Percentiles rank a stretch among this genome's conserved stretches.
Conservation (phyloP, 2,329 filamentous ascomycete species). For the Neoarthrinium moseri region DNA sequence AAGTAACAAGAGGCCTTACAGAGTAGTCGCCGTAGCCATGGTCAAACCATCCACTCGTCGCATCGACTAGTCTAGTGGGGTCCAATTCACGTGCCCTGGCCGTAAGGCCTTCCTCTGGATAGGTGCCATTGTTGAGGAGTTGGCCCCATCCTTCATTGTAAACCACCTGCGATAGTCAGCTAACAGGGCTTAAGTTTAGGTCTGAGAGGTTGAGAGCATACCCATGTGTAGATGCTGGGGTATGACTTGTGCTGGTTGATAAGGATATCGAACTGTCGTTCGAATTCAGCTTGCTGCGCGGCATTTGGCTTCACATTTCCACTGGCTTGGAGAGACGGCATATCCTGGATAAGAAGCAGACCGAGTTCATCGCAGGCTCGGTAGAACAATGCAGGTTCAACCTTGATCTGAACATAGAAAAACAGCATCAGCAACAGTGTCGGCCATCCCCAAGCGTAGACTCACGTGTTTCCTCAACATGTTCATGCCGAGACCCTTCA, state of each 20-base stretch:
- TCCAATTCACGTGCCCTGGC: constrained; percentile 56
- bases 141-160: constrained; percentile 76
- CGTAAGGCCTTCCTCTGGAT: constrained; percentile 57
- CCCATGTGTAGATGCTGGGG: constrained; percentile 65
- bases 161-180: constrained; percentile 49
- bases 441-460: no score
- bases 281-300: constrained; percentile 51
- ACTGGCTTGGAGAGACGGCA: constrained; percentile 56
- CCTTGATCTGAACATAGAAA: constrained; percentile 51
- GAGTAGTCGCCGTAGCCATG: constrained; percentile 66
- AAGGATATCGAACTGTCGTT: constrained; percentile 57
- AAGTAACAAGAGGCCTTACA: constrained; percentile 16
- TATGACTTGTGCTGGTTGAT: constrained; percentile 64
- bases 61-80: constrained; percentile 61
- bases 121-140: constrained; percentile 40
- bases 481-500: constrained; percentile 69
- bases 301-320: constrained; percentile 32
- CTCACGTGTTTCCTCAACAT: constrained; percentile 69
- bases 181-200: background rate
- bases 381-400: constrained; percentile 67
- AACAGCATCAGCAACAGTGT: background rate
- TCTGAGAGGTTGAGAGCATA: constrained; percentile 24
- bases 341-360: constrained; percentile 68
- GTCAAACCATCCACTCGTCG: constrained; percentile 65
- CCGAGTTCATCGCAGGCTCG: constrained; percentile 66